Conservation (phyloP, 1,284 basidiomycete species). For the Ustanciosporium gigantosporum region DNA sequence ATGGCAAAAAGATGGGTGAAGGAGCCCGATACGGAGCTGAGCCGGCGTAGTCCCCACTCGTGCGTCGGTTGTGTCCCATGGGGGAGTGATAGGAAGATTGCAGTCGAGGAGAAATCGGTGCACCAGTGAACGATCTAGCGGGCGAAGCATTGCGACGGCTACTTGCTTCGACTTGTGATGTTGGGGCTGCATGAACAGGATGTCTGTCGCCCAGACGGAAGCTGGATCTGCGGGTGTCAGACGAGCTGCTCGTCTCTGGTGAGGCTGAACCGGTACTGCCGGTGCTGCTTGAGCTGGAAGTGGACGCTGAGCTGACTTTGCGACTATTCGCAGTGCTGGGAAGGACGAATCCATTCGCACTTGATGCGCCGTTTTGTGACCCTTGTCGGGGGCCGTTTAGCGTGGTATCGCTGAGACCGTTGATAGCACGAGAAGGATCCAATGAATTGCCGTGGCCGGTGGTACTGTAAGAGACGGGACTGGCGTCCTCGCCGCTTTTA, state of each 20-base stretch:
- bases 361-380: too few relatives aligned
- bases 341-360: too few relatives aligned
- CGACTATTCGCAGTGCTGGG: too few relatives aligned
- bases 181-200: too few relatives aligned
- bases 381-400: too few relatives aligned
- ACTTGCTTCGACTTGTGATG: background rate
- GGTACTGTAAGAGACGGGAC: too few relatives aligned
- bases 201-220: too few relatives aligned
- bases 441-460: too few relatives aligned
- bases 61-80: slow-evolving; percentile 19
- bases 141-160: slow-evolving; percentile 35
- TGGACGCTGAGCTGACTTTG: slow-evolving; percentile 28
- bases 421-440: too few relatives aligned
- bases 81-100: slow-evolving; percentile 36
- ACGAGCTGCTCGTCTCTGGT: slow-evolving; percentile 15
- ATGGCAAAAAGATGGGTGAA: slow-evolving; percentile 31
- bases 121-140: slow-evolving; percentile 22
- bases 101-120: slow-evolving; percentile 43
- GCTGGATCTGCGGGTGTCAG: slow-evolving; percentile 13
- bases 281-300: slow-evolving; percentile 13
- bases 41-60: slow-evolving; percentile 13
- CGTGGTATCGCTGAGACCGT: too few relatives aligned
- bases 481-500: background rate
- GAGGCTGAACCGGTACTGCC: slow-evolving; percentile 19
- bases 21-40: slow-evolving; percentile 21